Conservation (phyloP, 208 protist species). For the Trypanosoma melophagium region DNA sequence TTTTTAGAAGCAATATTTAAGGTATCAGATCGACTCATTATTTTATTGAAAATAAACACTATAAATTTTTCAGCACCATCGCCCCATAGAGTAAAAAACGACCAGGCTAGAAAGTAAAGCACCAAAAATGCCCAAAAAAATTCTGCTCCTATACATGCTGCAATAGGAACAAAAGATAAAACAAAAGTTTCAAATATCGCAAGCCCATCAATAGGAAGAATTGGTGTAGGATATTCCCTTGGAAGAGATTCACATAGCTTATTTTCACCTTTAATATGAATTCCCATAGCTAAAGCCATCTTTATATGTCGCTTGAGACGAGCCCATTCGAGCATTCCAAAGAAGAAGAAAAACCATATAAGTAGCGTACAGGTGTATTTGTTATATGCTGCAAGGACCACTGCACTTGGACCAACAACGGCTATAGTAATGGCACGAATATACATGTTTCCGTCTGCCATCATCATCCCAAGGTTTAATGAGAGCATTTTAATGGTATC, state of each 20-base stretch:
- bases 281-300: conserved; percentile 50
- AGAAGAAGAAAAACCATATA: conserved; percentile 46
- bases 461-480: conserved; percentile 22
- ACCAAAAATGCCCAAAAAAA: conserved; percentile 39
- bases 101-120: conserved; percentile 62
- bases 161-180: conserved; percentile 48
- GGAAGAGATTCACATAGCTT: neutral
- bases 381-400: conserved; percentile 41
- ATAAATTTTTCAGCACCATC: conserved; percentile 48
- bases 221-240: conserved; percentile 62
- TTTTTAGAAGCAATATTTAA: too few species aligned
- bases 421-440: conserved; percentile 62
- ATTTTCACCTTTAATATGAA: neutral
- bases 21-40: too few species aligned
- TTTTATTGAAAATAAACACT: conserved; percentile 4
- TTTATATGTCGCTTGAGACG: conserved; percentile 87
- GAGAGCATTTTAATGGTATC: conserved; percentile 4
- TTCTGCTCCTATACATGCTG: conserved; percentile 40
- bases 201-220: conserved; percentile 43
- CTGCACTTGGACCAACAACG: conserved; percentile 46
- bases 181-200: conserved; percentile 48
- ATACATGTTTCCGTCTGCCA: conserved; percentile 42
- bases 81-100: conserved; percentile 55
- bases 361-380: conserved; percentile 43
- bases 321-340: conserved; percentile 71